These are phyloP conservation scores for Leccinum insolens DNA, from an alignment of 1,284 basidiomycete species.

Conservation along the genomic window DNA sequence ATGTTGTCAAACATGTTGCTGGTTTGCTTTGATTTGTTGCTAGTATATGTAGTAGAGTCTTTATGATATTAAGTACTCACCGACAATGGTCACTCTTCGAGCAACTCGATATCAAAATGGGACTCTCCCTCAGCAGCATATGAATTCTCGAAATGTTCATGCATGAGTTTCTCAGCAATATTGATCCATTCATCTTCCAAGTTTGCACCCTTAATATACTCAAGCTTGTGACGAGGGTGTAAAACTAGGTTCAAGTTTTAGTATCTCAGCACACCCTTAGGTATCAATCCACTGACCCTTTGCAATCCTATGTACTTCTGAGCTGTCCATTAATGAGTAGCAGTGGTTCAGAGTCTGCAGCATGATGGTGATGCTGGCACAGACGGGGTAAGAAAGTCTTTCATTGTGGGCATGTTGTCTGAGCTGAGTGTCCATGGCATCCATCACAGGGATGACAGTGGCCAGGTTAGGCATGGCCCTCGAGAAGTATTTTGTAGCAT, in stretches of 20 bases:
- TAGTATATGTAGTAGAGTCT: too few relatives aligned
- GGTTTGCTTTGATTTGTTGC: too few relatives aligned
- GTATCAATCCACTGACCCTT: neutral
- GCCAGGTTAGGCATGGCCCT: neutral
- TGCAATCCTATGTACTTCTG: neutral
- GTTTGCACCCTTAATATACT: neutral
- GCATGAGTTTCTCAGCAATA: too few relatives aligned
- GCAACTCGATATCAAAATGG: too few relatives aligned
- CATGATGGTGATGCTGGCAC: neutral
- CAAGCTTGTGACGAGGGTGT: neutral
- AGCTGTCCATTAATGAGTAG: neutral
- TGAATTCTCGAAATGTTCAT: too few relatives aligned
- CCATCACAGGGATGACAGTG: neutral
- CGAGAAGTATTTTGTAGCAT: neutral
- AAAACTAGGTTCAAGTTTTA: neutral
- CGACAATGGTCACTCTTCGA: too few relatives aligned
- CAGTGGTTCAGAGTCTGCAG: neutral
- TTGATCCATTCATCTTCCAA: neutral
- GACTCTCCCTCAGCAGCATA: too few relatives aligned
- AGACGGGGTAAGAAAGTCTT: neutral
- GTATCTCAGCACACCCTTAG: neutral
- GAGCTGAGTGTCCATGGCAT: neutral
- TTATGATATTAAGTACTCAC: too few relatives aligned
- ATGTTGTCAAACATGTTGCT: too few relatives aligned
- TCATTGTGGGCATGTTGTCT: neutral